These are phyloP conservation scores for Podaxis sp. DNA, from an alignment of 768 basidiomycete genomes.

Conservation along the genomic window DNA sequence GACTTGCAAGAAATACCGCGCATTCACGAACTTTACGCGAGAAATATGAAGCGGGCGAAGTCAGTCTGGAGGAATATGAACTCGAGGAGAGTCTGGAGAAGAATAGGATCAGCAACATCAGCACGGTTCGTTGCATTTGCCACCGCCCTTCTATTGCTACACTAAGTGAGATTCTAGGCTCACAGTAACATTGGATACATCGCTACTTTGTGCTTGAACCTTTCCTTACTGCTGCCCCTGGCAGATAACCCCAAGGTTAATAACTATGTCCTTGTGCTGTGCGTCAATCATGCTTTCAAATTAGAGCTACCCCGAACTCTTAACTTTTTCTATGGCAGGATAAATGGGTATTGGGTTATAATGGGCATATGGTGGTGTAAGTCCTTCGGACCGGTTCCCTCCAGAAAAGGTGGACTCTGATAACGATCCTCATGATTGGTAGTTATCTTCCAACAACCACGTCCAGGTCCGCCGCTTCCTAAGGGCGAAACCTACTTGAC, in stretches of 20 bases:
- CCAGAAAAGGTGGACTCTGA: neutral
- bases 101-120: constrained; percentile 83
- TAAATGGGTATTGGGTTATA: constrained; percentile 76
- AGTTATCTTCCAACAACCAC: constrained; percentile 86
- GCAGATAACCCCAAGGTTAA: constrained; percentile 59
- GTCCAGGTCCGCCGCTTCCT: constrained; percentile 78
- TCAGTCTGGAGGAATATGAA: constrained; percentile 64
- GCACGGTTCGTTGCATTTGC: constrained; percentile 50
- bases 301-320: neutral
- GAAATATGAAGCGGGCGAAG: constrained; percentile 59
- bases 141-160: neutral
- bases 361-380: constrained; percentile 88
- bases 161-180: constrained; percentile 37
- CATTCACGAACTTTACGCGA: constrained; percentile 56
- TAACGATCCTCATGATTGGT: neutral
- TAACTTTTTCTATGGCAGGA: constrained; percentile 36
- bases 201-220: constrained; percentile 59
- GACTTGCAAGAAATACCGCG: constrained; percentile 75
- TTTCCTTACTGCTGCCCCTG: constrained; percentile 70
- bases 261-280: constrained; percentile 76
- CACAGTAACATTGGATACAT: constrained; percentile 81
- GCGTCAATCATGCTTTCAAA: constrained; percentile 23
- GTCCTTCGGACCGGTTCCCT: constrained; percentile 23
- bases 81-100: constrained; percentile 77
- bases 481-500: constrained; percentile 76